Evolutionary conservation across 225 moss, liverwort and hornwort genomes (phyloP).

Genomic region (Polytrichum formosum): DNA sequence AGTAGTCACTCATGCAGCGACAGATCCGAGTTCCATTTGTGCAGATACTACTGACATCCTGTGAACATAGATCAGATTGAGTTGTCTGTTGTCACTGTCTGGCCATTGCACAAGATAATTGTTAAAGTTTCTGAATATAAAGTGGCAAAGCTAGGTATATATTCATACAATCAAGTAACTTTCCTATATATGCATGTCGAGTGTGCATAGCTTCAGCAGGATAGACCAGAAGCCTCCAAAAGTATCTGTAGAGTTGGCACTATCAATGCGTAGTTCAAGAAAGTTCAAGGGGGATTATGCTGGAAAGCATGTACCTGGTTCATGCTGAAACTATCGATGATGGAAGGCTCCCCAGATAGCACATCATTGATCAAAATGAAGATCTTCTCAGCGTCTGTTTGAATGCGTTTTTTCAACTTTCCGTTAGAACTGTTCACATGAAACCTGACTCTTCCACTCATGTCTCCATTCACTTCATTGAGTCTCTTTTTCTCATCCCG

Average conservation of each 20-base stretch:
- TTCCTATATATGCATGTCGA: too few species aligned
- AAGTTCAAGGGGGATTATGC: too few species aligned
- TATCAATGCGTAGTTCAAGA: too few species aligned
- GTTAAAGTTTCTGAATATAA: too few species aligned
- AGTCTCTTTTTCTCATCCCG: conserved; percentile 88
- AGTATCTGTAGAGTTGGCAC: too few species aligned
- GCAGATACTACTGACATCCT: conserved; percentile 80
- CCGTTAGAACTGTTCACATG: conserved; percentile 68
- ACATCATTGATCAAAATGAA: conserved; percentile 84
- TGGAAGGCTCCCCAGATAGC: conserved; percentile 82
- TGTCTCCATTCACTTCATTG: conserved; percentile 85
- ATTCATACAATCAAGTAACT: too few species aligned
- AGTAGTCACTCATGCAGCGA: conserved; percentile 93
- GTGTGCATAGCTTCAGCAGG: too few species aligned
- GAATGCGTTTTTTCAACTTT: conserved; percentile 85
- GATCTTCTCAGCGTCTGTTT: conserved; percentile 80
- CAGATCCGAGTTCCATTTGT: conserved; percentile 79
- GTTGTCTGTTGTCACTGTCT: too few species aligned
- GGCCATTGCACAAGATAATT: too few species aligned
- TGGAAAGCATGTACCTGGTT: conserved; percentile 56
- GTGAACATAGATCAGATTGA: conserved; percentile 2
- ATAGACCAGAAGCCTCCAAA: too few species aligned
- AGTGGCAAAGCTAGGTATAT: too few species aligned
- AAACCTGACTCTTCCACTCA: conserved; percentile 70
- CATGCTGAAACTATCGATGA: conserved; percentile 70